Evolutionary conservation across 2,329 filamentous ascomycete genomes (phyloP).

Genomic region (Ascochyta clinopodiicola): DNA sequence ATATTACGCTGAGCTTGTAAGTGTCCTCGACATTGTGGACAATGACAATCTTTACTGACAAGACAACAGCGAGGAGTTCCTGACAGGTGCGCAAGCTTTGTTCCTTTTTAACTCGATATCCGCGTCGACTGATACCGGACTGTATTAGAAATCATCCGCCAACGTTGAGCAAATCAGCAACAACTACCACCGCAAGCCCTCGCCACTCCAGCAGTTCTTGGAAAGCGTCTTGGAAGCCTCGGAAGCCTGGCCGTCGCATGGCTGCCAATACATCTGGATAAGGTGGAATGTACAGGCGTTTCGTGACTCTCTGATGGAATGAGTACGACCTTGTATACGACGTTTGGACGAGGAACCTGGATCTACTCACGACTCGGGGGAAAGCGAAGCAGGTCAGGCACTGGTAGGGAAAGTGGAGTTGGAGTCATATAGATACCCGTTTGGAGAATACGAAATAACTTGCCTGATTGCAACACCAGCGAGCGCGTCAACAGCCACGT

Average conservation of each 20-base stretch:
- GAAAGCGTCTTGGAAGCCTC: background rate
- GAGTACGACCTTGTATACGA: background rate
- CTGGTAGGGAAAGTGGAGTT: background rate
- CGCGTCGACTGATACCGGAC: slow-evolving; percentile 57
- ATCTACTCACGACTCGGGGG: background rate
- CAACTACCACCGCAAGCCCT: background rate
- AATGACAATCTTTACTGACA: background rate
- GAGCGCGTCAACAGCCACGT: too few species aligned
- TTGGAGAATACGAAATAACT: background rate
- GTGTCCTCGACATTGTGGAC: slow-evolving; percentile 29
- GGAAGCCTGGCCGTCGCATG: background rate
- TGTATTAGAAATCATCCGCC: slow-evolving; percentile 56
- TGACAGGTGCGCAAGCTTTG: slow-evolving; percentile 62
- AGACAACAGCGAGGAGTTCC: slow-evolving; percentile 56
- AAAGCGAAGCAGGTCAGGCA: background rate
- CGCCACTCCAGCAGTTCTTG: background rate
- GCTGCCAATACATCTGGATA: background rate
- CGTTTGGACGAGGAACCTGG: background rate
- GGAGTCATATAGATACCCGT: slow-evolving; percentile 12
- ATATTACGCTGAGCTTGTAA: slow-evolving; percentile 66
- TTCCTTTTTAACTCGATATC: slow-evolving; percentile 63
- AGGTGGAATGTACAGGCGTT: background rate
- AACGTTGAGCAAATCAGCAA: slow-evolving; percentile 33
- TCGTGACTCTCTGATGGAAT: background rate
- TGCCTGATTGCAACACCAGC: background rate